Evolutionary conservation across 805 yeast genomes (phyloP).

Genomic region (Schizosaccharomyces osmophilus): DNA sequence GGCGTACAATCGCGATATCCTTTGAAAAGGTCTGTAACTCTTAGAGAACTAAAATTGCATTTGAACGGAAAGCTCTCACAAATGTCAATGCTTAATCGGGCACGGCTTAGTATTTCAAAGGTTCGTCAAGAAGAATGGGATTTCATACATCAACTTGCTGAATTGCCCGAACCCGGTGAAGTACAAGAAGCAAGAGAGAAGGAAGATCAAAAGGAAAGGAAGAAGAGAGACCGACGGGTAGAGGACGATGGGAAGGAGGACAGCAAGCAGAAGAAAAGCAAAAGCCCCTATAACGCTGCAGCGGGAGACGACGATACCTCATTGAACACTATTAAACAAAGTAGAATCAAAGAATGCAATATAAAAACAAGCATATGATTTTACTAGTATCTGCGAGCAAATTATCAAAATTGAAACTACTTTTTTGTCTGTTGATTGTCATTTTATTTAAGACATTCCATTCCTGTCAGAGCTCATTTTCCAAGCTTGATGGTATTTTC

Average conservation of each 20-base stretch:
- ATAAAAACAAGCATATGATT: too few species aligned
- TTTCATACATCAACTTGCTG: neutral
- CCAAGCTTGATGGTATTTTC: too few species aligned
- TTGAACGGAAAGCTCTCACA: neutral
- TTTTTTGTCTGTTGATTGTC: too few species aligned
- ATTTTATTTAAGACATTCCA: too few species aligned
- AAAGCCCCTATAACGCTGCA: neutral
- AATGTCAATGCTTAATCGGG: neutral
- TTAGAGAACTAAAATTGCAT: neutral
- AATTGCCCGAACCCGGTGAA: neutral
- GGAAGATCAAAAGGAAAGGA: too few species aligned
- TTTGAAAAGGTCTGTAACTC: slow-evolving; percentile 19
- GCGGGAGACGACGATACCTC: neutral
- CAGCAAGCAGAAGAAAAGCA: neutral
- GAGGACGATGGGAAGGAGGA: too few species aligned
- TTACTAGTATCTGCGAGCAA: too few species aligned
- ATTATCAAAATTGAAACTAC: too few species aligned
- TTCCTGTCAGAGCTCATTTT: too few species aligned
- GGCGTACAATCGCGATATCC: slow-evolving; percentile 23
- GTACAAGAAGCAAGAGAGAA: too few species aligned
- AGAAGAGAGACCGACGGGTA: too few species aligned
- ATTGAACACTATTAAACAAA: neutral
- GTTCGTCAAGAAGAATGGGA: neutral
- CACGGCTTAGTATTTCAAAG: neutral
- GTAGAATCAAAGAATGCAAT: neutral